Percentiles rank a stretch among this genome's conserved stretches.
Conservation (phyloP, 371 early-diverging fungal species). For the Mortierella sp. region DNA sequence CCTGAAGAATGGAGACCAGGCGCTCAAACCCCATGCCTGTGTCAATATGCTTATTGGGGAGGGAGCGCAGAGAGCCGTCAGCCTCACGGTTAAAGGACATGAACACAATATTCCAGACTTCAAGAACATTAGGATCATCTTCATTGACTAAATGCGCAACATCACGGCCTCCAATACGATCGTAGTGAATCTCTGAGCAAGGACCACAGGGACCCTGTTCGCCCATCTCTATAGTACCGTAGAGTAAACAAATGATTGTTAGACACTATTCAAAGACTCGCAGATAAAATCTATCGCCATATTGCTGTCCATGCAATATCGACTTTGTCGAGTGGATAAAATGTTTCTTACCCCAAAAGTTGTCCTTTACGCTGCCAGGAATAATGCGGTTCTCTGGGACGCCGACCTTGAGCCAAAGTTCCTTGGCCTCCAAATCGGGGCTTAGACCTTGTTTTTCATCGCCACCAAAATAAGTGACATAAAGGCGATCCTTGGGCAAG, state of each 20-base stretch:
- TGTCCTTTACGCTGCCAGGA: slow-evolving; percentile 95
- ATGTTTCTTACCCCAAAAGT: slow-evolving; percentile 96
- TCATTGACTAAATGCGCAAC: slow-evolving; percentile 96
- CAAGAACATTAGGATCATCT: slow-evolving; percentile 99
- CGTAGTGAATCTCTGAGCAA: slow-evolving; percentile 99
- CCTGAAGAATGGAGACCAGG: slow-evolving; percentile 96
- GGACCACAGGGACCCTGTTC: slow-evolving; percentile 99
- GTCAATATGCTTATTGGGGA: slow-evolving; percentile 99
- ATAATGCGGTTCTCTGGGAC: slow-evolving; percentile 89
- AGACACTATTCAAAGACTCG: neutral
- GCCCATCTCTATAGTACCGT: slow-evolving; percentile 90
- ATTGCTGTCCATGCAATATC: too few species aligned
- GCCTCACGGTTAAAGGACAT: slow-evolving; percentile 99
- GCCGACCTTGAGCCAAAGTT: slow-evolving; percentile 96
- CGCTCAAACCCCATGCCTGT: slow-evolving; percentile 99
- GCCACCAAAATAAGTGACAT: slow-evolving; percentile 99
- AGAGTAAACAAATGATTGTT: neutral
- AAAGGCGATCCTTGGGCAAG: slow-evolving; percentile 92
- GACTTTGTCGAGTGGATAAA: neutral
- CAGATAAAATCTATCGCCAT: too few species aligned
- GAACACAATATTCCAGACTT: slow-evolving; percentile 99
- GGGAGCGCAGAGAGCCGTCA: slow-evolving; percentile 89
- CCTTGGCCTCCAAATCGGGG: slow-evolving; percentile 94
- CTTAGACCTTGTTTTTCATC: slow-evolving; percentile 84
- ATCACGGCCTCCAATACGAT: slow-evolving; percentile 98